Evolutionary conservation across 2,329 filamentous ascomycete species (phyloP).

Genomic region (Trichoderma harzianum): DNA sequence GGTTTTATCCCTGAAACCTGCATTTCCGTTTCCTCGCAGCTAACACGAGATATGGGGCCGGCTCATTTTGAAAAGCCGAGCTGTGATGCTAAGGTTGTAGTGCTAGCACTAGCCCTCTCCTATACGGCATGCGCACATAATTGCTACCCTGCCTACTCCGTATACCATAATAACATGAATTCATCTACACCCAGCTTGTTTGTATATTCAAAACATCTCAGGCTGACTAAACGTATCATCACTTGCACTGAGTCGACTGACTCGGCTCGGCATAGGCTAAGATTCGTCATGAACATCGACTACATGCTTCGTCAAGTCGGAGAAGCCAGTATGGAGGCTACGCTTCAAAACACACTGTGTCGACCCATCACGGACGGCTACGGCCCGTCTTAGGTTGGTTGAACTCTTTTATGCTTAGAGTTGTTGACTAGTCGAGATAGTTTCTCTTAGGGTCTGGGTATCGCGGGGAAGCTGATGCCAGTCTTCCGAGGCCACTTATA

Average conservation of each 20-base stretch:
- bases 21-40: not conserved
- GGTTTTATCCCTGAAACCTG: not conserved
- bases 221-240: not conserved
- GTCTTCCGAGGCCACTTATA: not conserved
- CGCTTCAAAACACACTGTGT: not conserved
- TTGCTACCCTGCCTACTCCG: not conserved
- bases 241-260: not conserved
- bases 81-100: not conserved
- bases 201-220: not conserved
- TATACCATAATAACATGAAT: not conserved
- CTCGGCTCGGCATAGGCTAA: not conserved
- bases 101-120: not conserved
- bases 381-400: not conserved
- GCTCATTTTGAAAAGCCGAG: not conserved
- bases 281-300: not conserved
- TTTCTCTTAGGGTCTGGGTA: not conserved
- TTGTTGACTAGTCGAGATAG: not conserved
- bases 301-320: not conserved
- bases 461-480: conserved; percentile 9
- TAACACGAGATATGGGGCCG: not conserved
- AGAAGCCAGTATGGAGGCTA: too few species aligned
- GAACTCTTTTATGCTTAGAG: not conserved
- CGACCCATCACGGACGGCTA: not conserved
- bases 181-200: not conserved
- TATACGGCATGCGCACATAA: not conserved